Percentiles rank a stretch among this genome's conserved stretches.
These are phyloP conservation scores for Pestalotiopsis sp. DNA, from an alignment of 2,329 filamentous ascomycete genomes.

Conservation along the genomic window DNA sequence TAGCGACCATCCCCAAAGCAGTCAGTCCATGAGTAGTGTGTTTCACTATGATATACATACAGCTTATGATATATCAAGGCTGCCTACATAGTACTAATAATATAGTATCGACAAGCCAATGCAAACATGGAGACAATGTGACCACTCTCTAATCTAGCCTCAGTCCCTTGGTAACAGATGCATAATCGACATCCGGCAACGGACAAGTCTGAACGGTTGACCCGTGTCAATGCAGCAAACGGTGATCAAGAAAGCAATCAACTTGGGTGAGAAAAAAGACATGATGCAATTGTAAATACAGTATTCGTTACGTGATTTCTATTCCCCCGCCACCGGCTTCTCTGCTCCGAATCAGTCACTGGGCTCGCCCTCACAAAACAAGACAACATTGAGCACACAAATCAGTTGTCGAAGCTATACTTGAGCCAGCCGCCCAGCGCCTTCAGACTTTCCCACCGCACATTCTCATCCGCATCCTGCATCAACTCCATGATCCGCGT, in stretches of 20 bases:
- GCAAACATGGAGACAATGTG: no score
- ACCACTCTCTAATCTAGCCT: no score
- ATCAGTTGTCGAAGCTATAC: conserved; percentile 59
- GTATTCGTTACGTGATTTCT: conserved; percentile 2
- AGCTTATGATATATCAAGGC: no score
- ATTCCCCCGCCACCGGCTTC: background rate
- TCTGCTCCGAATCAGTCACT: background rate
- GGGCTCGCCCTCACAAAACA: background rate
- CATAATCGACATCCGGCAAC: no score
- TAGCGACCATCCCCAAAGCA: no score
- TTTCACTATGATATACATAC: no score
- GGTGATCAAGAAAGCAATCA: background rate
- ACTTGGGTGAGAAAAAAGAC: background rate
- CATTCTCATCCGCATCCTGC: conserved; percentile 84
- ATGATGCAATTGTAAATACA: background rate
- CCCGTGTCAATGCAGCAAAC: no score
- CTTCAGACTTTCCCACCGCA: conserved; percentile 89
- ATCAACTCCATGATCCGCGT: conserved; percentile 90
- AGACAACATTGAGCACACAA: background rate
- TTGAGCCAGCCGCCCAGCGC: conserved; percentile 72
- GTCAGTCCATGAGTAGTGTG: no score
- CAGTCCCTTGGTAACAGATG: no score
- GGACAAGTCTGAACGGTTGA: no score
- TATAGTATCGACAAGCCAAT: no score
- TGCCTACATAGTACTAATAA: no score